Base-by-base conservation (phyloP, 805 yeast species). In the Tetrapisispora iriomotensis region DNA sequence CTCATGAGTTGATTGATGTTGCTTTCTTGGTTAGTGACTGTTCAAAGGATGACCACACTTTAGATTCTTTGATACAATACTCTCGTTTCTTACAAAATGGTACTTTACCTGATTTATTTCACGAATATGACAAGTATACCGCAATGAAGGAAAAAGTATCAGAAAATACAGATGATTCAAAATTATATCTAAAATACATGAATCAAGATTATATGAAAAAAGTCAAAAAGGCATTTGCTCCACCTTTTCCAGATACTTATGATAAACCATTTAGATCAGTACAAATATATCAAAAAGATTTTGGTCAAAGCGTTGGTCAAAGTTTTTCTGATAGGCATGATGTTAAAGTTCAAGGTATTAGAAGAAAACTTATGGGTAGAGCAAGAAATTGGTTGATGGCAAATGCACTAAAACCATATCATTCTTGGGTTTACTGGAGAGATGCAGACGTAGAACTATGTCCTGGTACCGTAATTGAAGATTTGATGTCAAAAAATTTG, bases 371-470 rank as follows among this genome's bases (percentile, higher is more conserved):
- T 49, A 90, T 90, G 97, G 97, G 94, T 4, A 71, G 87, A 43
- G 96, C 96, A 6, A 72, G 97, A 59, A 90, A 90, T 61, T 90
- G 97, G 97, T 66, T 90, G 31, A 75, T 87, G 56, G 67, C 90
- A 1, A 86, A 82, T 6, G 94, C 95, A 1, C 61, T 90, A 36
- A 80, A 79, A 58, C 96, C 97, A 1, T 79, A 90, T 58, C 97
- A 90, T 58, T 78, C 94, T 7, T 87, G 88, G 82, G 96, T 90
- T 7, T 87, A 88, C 60, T 90, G 97, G 97, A 71, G 97, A 62
- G 97, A 90, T 65, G 95, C 92, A 10, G 97, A 90, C 61, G 95
- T 90, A n/a, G 95, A 88, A 58, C 79, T 88, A 0, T 77, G 82
- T 23, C 94, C 96, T 4, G 71, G 79, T 1, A 79, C 95, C 1